Evolutionary conservation across 1,284 basidiomycete genomes (phyloP).

Genomic region (Pseudozyma flocculosa): DNA sequence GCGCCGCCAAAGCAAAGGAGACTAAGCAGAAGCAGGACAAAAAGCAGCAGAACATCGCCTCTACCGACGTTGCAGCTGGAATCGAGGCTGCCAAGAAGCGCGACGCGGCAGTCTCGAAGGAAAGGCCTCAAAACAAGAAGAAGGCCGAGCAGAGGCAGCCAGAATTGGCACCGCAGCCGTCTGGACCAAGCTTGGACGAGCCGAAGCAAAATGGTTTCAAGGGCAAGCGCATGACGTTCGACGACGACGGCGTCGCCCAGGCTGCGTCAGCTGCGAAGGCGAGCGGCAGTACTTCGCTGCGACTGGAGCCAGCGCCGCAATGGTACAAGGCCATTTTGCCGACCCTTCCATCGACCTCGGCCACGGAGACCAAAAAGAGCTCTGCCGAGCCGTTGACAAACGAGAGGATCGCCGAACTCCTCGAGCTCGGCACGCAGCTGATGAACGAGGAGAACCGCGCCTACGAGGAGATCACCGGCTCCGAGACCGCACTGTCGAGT

Average conservation of each 20-base stretch:
- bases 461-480: conserved; percentile 44
- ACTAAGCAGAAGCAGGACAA: background rate
- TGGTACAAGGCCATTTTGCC: conserved; percentile 35
- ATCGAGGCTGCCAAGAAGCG: conserved; percentile 12
- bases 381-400: conserved; percentile 9
- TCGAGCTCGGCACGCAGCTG: conserved; percentile 35
- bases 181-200: background rate
- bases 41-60: background rate
- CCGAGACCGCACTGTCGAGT: conserved; percentile 37
- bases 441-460: conserved; percentile 42
- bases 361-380: background rate
- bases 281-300: conserved; percentile 13
- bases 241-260: conserved; percentile 29
- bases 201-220: background rate
- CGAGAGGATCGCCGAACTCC: conserved; percentile 37
- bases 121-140: too few relatives aligned
- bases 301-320: conserved; percentile 35
- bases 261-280: conserved; percentile 14
- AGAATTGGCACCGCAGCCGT: background rate
- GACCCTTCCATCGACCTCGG: conserved; percentile 13
- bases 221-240: conserved; percentile 42
- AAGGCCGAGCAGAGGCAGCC: background rate
- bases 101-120: too few relatives aligned
- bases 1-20: conserved; percentile 3
- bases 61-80: too few relatives aligned